Percentiles rank a stretch among this genome's conserved stretches.
Conservation (phyloP, 139 green algal species). For the Edaphochlamys debaryana region DNA sequence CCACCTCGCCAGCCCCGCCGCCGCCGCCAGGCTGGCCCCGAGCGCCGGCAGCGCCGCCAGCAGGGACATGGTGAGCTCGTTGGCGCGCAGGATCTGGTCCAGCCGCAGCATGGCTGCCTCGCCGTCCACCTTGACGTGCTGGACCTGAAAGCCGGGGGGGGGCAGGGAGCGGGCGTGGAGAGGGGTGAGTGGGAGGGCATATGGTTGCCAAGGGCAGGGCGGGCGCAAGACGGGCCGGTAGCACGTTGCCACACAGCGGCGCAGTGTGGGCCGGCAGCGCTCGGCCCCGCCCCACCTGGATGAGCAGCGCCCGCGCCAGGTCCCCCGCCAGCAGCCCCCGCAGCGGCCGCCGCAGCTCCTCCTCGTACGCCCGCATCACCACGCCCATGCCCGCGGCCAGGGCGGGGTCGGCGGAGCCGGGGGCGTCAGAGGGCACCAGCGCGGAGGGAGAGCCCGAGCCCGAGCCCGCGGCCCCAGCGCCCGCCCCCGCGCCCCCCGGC, state of each 20-base stretch:
- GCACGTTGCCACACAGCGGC: too few species aligned
- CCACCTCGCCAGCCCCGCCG: slow-evolving; percentile 19
- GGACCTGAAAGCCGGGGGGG: slow-evolving; percentile 68
- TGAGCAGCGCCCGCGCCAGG: slow-evolving; percentile 86
- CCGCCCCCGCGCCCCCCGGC: neutral
- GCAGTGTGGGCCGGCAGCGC: too few species aligned
- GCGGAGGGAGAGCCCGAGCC: too few species aligned
- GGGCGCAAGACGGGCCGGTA: too few species aligned
- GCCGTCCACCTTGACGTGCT: slow-evolving; percentile 93
- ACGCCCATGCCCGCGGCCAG: slow-evolving; percentile 72
- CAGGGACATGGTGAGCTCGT: slow-evolving; percentile 88
- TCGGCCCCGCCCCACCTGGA: slow-evolving; percentile 77
- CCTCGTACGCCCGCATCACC: slow-evolving; percentile 87
- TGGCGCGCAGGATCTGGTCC: slow-evolving; percentile 92
- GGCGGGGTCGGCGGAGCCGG: slow-evolving; percentile 1
- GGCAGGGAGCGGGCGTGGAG: neutral
- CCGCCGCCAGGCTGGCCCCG: slow-evolving; percentile 13
- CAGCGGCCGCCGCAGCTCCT: slow-evolving; percentile 82
- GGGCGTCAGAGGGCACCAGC: neutral
- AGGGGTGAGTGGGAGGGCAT: too few species aligned
- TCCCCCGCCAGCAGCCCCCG: slow-evolving; percentile 81
- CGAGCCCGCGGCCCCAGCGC: too few species aligned
- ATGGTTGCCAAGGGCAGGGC: too few species aligned
- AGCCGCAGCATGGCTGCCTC: slow-evolving; percentile 94
- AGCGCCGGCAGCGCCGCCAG: slow-evolving; percentile 64